Evolutionary conservation across 2,329 filamentous ascomycete genomes (phyloP).

Genomic region (Arthrinium phaeospermum): DNA sequence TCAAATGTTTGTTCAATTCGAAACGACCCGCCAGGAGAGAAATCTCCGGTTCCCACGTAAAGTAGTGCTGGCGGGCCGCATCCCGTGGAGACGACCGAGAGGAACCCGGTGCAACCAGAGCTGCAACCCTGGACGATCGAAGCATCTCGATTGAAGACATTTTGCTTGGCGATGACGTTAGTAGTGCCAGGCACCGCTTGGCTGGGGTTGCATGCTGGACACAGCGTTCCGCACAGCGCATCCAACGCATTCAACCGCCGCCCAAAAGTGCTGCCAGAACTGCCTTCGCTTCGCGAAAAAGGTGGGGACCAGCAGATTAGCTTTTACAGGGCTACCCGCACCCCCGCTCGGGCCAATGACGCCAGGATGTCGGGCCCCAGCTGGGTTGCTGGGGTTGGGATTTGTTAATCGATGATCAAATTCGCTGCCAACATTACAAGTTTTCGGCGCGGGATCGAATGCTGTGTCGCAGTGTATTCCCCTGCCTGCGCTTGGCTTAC

Average conservation of each 20-base stretch:
- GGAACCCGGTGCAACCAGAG: not conserved
- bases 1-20: not conserved
- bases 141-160: slow-evolving; percentile 10
- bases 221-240: not conserved
- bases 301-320: not conserved
- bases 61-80: not conserved
- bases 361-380: not conserved
- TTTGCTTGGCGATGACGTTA: not conserved
- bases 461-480: not conserved
- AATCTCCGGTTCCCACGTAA: not conserved
- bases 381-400: not conserved
- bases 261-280: not conserved
- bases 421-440: not conserved
- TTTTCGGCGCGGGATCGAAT: not conserved
- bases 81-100: not conserved
- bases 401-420: slow-evolving; percentile 7
- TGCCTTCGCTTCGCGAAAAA: not conserved
- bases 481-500: not conserved
- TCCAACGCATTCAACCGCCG: not conserved
- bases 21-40: not conserved
- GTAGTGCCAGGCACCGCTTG: not conserved
- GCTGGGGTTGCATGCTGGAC: not conserved
- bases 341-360: slow-evolving; percentile 21
- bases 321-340: not conserved
- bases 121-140: not conserved